These are phyloP conservation scores for Reticulascus tulasneorum DNA, from an alignment of 2,329 filamentous ascomycete species.

Conservation along the genomic window DNA sequence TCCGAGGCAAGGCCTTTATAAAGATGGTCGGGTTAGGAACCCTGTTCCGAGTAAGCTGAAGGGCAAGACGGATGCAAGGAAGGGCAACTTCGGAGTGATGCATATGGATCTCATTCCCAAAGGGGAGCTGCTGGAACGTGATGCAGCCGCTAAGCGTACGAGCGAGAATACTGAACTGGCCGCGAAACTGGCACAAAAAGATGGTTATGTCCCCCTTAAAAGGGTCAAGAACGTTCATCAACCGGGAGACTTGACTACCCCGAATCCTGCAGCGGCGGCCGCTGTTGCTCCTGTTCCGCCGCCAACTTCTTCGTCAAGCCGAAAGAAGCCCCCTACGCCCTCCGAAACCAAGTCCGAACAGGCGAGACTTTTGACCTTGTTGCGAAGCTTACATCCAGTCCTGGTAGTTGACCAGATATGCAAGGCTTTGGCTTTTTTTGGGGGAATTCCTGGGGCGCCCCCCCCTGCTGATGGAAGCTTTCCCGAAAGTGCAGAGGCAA, in stretches of 20 bases:
- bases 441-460: conserved; percentile 53
- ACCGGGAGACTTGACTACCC: neutral
- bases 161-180: conserved; percentile 59
- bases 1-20: conserved; percentile 18
- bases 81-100: conserved; percentile 61
- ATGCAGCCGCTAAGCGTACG: conserved; percentile 55
- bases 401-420: conserved; percentile 60
- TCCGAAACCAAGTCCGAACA: conserved; percentile 56
- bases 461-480: conserved; percentile 48
- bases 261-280: conserved; percentile 11
- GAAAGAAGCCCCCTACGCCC: conserved; percentile 29
- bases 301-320: too few species aligned
- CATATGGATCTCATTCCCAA: conserved; percentile 50
- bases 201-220: conserved; percentile 48
- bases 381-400: conserved; percentile 51
- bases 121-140: conserved; percentile 42
- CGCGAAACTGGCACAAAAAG: conserved; percentile 51
- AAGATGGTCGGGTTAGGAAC: conserved; percentile 50
- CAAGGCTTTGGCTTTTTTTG: conserved; percentile 60
- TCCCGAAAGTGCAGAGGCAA: conserved; percentile 51
- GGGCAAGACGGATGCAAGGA: conserved; percentile 50
- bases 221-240: conserved; percentile 32
- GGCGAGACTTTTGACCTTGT: conserved; percentile 52
- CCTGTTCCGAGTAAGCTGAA: conserved; percentile 61
- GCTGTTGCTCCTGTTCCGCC: conserved; percentile 8